Base-by-base conservation (phyloP, 2,329 filamentous ascomycete genomes). In the Biscogniauxia marginata region DNA sequence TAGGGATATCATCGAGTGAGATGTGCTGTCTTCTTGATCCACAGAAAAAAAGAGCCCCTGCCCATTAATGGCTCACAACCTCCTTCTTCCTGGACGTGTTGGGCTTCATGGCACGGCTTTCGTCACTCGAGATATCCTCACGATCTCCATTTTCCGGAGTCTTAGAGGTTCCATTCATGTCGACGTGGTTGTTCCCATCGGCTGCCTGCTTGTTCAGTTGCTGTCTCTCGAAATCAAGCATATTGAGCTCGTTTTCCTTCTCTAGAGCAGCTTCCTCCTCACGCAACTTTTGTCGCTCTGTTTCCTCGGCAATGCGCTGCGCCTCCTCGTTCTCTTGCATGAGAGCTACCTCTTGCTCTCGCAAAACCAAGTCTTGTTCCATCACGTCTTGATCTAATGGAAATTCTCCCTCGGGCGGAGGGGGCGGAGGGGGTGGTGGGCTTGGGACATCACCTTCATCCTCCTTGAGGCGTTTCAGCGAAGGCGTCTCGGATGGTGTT, bases 401-500 rank as follows among this genome's bases (percentile, higher is more conserved):
- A 46, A 63, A 63, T 49, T 71, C 70, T 21, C 70, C 69, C 47
- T 77, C 73, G 1, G 79, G 77, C 0, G 80, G 79, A 0, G 81
- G 79, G 0, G 80, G 77, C 0, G 79, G 80, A 0, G 81, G 75
- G 4, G 78, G 74, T 19, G 67, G 69, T 8, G 65, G 67, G 49
- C 63, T 71, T 48, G 67, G 65, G 47, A 69, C 71, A 49, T 75
- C 73, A 8, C 65, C 67, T 30, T 79, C 77, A 11, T 78, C 75
- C 53, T 82, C 79, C 61, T 79, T 80, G 51, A 80, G 57, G 11
- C 79, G 77, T 71, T 84, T 85, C 23, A 79, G 70, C 39, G 77
- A 81, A 20, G 82, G 82, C n/a, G 78, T 77, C 62, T 87, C 85
- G 1, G 76, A 77, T 1, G 83, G 81, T 1, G 80, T 82, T 43